Base-by-base conservation (phyloP, 495 filamentous ascomycete genomes). In the Melanomma pulvis-pyrius region DNA sequence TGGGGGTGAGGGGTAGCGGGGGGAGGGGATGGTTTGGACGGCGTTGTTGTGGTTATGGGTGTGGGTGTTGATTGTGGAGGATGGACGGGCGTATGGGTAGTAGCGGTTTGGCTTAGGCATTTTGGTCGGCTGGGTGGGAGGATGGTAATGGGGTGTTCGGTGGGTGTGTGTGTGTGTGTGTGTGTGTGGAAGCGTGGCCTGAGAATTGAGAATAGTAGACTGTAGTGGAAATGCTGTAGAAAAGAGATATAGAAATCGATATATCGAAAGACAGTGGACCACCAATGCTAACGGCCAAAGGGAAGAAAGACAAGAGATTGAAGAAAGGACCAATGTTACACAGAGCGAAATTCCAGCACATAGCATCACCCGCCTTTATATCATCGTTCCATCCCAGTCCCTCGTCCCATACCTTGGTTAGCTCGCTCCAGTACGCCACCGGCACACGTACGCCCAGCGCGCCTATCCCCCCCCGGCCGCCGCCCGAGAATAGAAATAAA, bases 81-180 rank as follows among this genome's bases (percentile, higher is more conserved):
- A n/a, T 1, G 19, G 13, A 49, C 64, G 64, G 11, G 57, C 47
- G 50, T 67, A 67, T 17, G 64, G 64, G 29, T 67, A 58, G 47
- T 67, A 67, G 34, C 64, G 50, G 51, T 67, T 67, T 49, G 32
- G 64, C 1, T 58, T 58, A 1, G 64, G 64, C 64, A 67, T 67
- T 21, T 25, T 54, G 49, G 50, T 15, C 13, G 13, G 39, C n/a
- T n/a, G n/a, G n/a, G n/a, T n/a, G n/a, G n/a, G n/a, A n/a, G n/a
- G n/a, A n/a, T n/a, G n/a, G n/a, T n/a, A n/a, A 17, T 15, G 4
- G 39, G 39, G 2, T 12, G 39, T 15, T 44, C 13, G 39, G 39
- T 44, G 13, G 17, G 39, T 11, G 8, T 3, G 2, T 15, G 4
- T 44, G 30, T 34, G 30, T 34, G 12, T 5, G 4, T 4, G 30